These are phyloP conservation scores for Aspergillus cristatus DNA, from an alignment of 495 filamentous ascomycete genomes.

Conservation along the genomic window DNA sequence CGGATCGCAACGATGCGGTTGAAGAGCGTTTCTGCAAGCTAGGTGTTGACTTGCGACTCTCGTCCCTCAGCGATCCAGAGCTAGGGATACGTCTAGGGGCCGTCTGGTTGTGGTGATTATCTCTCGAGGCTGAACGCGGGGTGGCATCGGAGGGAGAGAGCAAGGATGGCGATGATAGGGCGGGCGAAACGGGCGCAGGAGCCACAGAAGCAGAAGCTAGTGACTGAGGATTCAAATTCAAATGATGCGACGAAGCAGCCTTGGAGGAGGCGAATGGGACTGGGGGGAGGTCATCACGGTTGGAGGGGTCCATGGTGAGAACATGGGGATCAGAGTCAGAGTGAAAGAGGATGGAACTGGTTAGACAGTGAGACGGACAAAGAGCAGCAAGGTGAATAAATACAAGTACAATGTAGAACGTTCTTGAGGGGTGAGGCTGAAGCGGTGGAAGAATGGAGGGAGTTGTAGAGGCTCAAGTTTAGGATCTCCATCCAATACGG, in stretches of 20 bases:
- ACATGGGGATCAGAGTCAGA: too few relatives aligned
- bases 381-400: conserved; percentile 2
- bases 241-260: conserved; percentile 1
- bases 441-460: too few relatives aligned
- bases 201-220: conserved; percentile 35
- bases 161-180: conserved; percentile 14
- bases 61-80: conserved; percentile 42
- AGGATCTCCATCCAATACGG: too few relatives aligned
- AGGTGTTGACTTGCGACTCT: conserved; percentile 32
- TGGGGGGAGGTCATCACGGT: conserved; percentile 14
- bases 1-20: conserved; percentile 32
- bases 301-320: conserved; percentile 29
- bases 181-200: conserved; percentile 36
- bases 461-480: too few relatives aligned
- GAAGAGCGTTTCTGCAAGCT: conserved; percentile 39
- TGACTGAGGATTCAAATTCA: conserved; percentile 7
- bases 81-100: conserved; percentile 42
- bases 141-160: conserved; percentile 22
- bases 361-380: background rate
- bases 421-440: too few relatives aligned
- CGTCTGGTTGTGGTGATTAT: conserved; percentile 10
- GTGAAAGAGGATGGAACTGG: background rate
- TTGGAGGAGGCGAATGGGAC: conserved; percentile 15
- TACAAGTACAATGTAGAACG: background rate
- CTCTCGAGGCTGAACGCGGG: conserved; percentile 13